Percentiles rank a stretch among this genome's conserved stretches.
These are phyloP conservation scores for Mrakia hoshinonis DNA, from an alignment of 768 basidiomycete species.

Conservation along the genomic window DNA sequence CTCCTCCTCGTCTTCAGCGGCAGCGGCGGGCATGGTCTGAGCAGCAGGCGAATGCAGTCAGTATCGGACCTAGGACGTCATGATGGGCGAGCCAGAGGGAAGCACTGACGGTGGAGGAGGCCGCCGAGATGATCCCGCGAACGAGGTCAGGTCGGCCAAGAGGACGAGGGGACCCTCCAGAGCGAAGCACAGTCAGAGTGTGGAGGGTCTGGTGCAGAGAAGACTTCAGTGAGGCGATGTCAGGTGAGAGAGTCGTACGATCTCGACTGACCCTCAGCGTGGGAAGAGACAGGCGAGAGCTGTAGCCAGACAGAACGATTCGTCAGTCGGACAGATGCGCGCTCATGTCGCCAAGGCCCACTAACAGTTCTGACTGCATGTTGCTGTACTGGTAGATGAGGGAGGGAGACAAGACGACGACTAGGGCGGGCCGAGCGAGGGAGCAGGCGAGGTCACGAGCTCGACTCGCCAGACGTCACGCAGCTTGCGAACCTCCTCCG, in stretches of 20 bases:
- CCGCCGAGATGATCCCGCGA: neutral
- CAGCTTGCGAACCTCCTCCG: too few species aligned
- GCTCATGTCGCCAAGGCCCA: too few species aligned
- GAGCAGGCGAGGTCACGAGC: too few species aligned
- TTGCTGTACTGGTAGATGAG: too few species aligned
- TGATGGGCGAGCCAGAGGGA: too few species aligned
- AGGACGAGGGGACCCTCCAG: neutral
- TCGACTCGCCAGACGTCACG: too few species aligned
- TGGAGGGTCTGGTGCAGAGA: neutral
- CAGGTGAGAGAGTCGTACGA: neutral
- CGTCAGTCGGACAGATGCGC: too few species aligned
- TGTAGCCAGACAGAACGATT: too few species aligned
- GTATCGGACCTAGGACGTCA: neutral
- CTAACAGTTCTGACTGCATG: too few species aligned
- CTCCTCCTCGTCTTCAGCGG: neutral
- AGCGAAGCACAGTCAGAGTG: neutral
- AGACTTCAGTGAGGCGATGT: neutral
- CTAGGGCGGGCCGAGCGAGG: too few species aligned
- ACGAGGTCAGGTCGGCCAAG: neutral
- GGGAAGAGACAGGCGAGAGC: slow-evolving; percentile 1
- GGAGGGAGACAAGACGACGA: too few species aligned
- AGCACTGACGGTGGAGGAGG: neutral
- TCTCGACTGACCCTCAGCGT: neutral
- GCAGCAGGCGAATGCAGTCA: neutral
- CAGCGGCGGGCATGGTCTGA: neutral